A percentile compares a stretch with the other conserved stretches of the same genome.
These are phyloP conservation scores for Candida alai DNA, from an alignment of 805 yeast genomes.

Conservation along the genomic window DNA sequence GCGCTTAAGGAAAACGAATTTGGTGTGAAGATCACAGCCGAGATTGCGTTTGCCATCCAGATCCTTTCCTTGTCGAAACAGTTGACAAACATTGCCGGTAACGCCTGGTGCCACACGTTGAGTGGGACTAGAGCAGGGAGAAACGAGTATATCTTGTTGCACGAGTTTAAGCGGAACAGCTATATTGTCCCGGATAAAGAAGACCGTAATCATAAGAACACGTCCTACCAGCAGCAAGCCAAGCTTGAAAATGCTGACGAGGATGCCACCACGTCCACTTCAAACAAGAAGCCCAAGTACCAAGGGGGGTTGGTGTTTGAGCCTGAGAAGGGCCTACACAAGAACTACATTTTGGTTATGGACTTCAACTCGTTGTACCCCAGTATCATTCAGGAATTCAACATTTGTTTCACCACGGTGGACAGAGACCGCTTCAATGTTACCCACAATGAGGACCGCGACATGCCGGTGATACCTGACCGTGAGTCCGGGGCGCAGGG, in stretches of 20 bases:
- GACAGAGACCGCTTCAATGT: slow-evolving; percentile 52
- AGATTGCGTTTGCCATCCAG: slow-evolving; percentile 78
- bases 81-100: slow-evolving; percentile 90
- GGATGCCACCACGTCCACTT: slow-evolving; percentile 46
- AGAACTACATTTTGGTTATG: slow-evolving; percentile 87
- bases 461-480: slow-evolving; percentile 66
- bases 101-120: slow-evolving; percentile 93
- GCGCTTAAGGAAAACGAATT: slow-evolving; percentile 66
- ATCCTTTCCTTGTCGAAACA: slow-evolving; percentile 86
- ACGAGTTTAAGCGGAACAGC: slow-evolving; percentile 78
- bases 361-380: slow-evolving; percentile 98
- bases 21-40: slow-evolving; percentile 68
- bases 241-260: slow-evolving; percentile 35
- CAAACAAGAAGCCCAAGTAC: slow-evolving; percentile 65
- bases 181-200: slow-evolving; percentile 88
- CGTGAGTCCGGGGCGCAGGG: slow-evolving; percentile 55
- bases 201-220: slow-evolving; percentile 35
- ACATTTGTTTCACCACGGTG: slow-evolving; percentile 95
- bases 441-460: slow-evolving; percentile 49
- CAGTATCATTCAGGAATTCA: slow-evolving; percentile 93
- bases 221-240: slow-evolving; percentile 32
- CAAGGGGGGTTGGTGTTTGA: slow-evolving; percentile 96
- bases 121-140: slow-evolving; percentile 96
- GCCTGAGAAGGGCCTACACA: slow-evolving; percentile 92
- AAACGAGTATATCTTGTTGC: slow-evolving; percentile 87